A percentile compares a stretch with the other conserved stretches of the same genome.
phyloP scores from a whole-genome alignment of 495 filamentous ascomycete species.

The Aspergillus funiculosus region DNA sequence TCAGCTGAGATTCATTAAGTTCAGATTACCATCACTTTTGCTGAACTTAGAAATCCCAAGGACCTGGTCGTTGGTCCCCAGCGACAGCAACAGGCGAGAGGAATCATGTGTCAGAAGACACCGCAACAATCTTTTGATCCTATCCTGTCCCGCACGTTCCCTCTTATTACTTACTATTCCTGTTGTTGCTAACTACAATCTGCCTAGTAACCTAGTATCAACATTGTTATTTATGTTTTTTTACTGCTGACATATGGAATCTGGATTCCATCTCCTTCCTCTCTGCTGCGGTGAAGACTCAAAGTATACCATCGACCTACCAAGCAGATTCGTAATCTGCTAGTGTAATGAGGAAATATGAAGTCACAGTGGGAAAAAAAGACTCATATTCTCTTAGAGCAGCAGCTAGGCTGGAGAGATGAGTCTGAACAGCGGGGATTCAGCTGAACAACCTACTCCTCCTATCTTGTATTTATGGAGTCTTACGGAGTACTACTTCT shows the following conservation, averaged over 20 bases:
- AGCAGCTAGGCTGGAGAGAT: background rate
- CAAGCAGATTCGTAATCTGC: conserved; percentile 2
- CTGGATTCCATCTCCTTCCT: background rate
- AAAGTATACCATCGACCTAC: background rate
- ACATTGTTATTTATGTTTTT: too few species aligned
- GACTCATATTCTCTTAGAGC: background rate
- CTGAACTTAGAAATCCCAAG: conserved; percentile 10
- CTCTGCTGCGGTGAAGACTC: background rate
- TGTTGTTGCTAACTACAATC: too few species aligned
- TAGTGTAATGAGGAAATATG: conserved; percentile 2
- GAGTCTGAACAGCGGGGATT: background rate
- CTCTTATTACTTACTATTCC: too few species aligned
- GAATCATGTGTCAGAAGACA: conserved; percentile 13
- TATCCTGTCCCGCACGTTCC: too few species aligned
- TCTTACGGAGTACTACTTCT: too few species aligned
- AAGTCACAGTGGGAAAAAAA: background rate
- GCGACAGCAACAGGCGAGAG: background rate
- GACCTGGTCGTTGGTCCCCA: conserved; percentile 22
- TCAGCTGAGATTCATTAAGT: conserved; percentile 1
- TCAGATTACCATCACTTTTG: background rate
- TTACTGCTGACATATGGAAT: too few species aligned
- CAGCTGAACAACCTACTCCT: too few species aligned
- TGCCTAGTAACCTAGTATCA: too few species aligned
- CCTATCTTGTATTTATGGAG: too few species aligned
- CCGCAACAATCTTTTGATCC: background rate